These are phyloP conservation scores for Pinus taeda DNA, from an alignment of 75 land plant species.

Conservation along the genomic window DNA sequence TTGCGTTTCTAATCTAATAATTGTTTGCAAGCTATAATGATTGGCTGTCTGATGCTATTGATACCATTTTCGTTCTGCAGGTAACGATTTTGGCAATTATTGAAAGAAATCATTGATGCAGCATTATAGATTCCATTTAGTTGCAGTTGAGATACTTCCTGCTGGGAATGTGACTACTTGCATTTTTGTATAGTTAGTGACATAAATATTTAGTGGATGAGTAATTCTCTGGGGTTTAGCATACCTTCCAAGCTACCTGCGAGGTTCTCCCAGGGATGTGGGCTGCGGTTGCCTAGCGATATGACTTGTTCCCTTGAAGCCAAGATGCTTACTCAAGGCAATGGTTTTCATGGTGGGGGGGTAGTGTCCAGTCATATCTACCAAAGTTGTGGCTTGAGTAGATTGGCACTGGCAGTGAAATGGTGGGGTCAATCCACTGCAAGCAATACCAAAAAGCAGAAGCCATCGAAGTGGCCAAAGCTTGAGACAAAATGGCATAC, in stretches of 20 bases:
- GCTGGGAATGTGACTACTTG: neutral
- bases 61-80: neutral
- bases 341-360: neutral
- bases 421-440: neutral
- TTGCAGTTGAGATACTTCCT: neutral
- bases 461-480: neutral
- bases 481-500: slow-evolving; percentile 2
- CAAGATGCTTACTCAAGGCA: slow-evolving; percentile 1
- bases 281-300: neutral
- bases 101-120: neutral
- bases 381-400: neutral
- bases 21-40: neutral
- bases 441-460: neutral
- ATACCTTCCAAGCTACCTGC: neutral
- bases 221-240: neutral
- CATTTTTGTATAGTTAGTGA: neutral
- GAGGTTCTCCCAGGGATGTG: neutral
- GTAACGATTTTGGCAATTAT: neutral
- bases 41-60: neutral
- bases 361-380: neutral
- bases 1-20: too few species aligned
- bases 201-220: neutral
- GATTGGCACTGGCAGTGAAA: slow-evolving; percentile 1
- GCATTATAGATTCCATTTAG: neutral
- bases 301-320: slow-evolving; percentile 7